phyloP scores from a whole-genome alignment of 371 early-diverging fungal species.

The Umbelopsis sp. region DNA sequence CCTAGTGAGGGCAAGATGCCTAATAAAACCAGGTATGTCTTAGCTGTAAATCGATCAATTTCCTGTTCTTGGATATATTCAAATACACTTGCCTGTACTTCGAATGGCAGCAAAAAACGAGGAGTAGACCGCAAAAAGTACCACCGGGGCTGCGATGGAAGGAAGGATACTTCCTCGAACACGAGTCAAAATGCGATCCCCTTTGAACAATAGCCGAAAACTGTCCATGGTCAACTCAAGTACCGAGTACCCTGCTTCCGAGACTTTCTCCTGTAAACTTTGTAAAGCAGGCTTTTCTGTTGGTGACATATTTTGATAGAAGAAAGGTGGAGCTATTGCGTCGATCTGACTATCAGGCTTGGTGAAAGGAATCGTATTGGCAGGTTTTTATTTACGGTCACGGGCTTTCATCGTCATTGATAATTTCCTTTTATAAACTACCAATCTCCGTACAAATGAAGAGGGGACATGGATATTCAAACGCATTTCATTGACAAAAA shows the following conservation, averaged over 20 bases:
- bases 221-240: not conserved
- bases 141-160: not conserved
- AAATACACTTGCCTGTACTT: not conserved
- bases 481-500: no score
- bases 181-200: not conserved
- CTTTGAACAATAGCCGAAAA: not conserved
- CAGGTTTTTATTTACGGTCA: not conserved
- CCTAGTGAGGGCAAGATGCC: conserved; percentile 11
- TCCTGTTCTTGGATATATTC: not conserved
- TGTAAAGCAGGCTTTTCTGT: not conserved
- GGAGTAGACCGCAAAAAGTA: not conserved
- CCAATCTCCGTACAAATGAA: not conserved
- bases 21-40: not conserved
- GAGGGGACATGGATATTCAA: no score
- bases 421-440: not conserved
- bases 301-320: conserved; percentile 3
- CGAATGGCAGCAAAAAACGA: conserved; percentile 12
- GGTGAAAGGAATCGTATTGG: not conserved
- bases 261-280: not conserved
- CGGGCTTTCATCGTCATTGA: not conserved
- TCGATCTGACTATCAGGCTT: not conserved
- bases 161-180: conserved; percentile 7
- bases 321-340: not conserved
- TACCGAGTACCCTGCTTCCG: not conserved
- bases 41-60: not conserved